Conservation (phyloP, 306 rosid species). For the Rosa lucieae region DNA sequence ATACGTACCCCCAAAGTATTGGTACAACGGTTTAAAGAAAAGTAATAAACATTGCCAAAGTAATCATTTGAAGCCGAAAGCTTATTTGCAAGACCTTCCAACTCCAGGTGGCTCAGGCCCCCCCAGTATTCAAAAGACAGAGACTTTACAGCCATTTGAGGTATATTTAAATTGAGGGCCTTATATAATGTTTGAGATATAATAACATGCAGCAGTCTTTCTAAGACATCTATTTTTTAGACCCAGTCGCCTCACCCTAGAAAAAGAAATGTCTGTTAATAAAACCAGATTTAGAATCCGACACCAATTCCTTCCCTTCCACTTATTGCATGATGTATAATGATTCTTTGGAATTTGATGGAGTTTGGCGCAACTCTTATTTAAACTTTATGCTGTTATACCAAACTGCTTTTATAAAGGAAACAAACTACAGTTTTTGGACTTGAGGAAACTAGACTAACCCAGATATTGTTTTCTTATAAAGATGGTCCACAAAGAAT, state of each 20-base stretch:
- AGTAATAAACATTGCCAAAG: background rate
- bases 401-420: background rate
- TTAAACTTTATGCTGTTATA: background rate
- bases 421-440: background rate
- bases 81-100: background rate
- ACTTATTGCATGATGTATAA: background rate
- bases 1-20: background rate
- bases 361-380: background rate
- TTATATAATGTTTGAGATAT: background rate
- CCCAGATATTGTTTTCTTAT: background rate
- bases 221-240: background rate
- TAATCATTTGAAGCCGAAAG: slow-evolving; percentile 5
- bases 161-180: background rate
- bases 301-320: background rate
- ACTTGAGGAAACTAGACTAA: background rate
- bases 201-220: slow-evolving; percentile 5
- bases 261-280: background rate
- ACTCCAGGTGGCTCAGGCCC: background rate
- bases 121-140: background rate
- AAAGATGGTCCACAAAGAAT: background rate
- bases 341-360: background rate
- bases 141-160: background rate
- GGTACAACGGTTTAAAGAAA: background rate
- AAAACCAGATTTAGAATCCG: background rate
- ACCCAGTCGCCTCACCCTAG: background rate